phyloP scores from a whole-genome alignment of 176 grass and related monocot species.

The Oropetium thomaeum region DNA sequence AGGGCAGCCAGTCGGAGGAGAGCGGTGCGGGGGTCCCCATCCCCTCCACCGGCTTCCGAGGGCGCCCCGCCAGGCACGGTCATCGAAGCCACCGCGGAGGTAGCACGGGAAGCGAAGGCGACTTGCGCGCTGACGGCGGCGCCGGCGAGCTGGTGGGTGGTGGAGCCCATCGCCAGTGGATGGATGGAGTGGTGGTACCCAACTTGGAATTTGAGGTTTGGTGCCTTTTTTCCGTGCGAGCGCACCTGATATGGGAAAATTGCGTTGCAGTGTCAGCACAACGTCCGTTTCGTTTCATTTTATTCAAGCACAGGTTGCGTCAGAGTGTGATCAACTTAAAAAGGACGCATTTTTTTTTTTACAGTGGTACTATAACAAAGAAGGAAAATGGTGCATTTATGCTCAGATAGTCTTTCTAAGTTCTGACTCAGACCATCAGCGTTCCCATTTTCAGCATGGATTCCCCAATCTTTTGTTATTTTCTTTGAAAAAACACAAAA shows the following conservation, averaged over 20 bases:
- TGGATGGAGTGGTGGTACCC: background rate
- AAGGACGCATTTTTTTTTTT: too few relatives aligned
- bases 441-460: too few relatives aligned
- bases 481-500: too few relatives aligned
- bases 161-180: slow-evolving; percentile 21
- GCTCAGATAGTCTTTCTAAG: too few relatives aligned
- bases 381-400: too few relatives aligned
- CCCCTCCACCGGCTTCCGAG: slow-evolving; percentile 22
- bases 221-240: slow-evolving; percentile 17
- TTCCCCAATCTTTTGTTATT: too few relatives aligned
- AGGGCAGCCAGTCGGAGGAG: slow-evolving; percentile 37
- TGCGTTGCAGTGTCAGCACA: background rate
- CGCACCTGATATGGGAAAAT: background rate
- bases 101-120: background rate
- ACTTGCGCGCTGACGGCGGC: background rate
- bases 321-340: background rate
- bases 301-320: background rate
- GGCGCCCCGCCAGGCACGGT: background rate
- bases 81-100: background rate
- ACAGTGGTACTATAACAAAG: too few relatives aligned
- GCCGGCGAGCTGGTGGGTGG: slow-evolving; percentile 6
- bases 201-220: background rate
- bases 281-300: background rate
- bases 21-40: slow-evolving; percentile 21
- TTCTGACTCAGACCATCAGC: too few relatives aligned